A percentile compares a stretch with the other conserved stretches of the same genome.
These are phyloP conservation scores for Penicillium sp. DNA, from an alignment of 2,329 filamentous ascomycete genomes.

Conservation along the genomic window DNA sequence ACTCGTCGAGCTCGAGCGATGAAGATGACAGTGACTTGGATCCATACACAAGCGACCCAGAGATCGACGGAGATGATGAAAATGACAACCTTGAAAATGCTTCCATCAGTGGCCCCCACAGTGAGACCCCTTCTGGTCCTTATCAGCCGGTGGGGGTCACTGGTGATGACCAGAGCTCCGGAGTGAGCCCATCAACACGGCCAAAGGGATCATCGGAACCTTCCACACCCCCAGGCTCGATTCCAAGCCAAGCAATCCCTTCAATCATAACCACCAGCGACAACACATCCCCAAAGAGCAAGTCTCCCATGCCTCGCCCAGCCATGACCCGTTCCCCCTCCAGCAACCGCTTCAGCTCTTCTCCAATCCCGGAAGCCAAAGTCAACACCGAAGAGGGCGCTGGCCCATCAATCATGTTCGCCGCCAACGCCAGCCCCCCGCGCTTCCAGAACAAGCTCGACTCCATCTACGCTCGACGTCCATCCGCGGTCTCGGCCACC, in stretches of 20 bases:
- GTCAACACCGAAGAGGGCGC: conserved; percentile 60
- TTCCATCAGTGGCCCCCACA: conserved; percentile 1
- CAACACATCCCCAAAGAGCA: conserved; percentile 21
- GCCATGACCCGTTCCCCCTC: conserved; percentile 31
- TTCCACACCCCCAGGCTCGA: conserved; percentile 1
- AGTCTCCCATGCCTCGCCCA: conserved; percentile 23
- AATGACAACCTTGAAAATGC: background rate
- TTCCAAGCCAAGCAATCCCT: conserved; percentile 17
- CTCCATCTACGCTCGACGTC: conserved; percentile 40
- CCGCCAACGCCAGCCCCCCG: conserved; percentile 44
- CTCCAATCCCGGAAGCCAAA: conserved; percentile 67
- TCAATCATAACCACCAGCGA: conserved; percentile 27
- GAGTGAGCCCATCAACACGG: conserved; percentile 8
- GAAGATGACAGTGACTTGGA: conserved; percentile 42
- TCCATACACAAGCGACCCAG: conserved; percentile 39
- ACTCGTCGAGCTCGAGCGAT: conserved; percentile 47
- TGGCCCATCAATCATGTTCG: conserved; percentile 74
- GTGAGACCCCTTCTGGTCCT: conserved; percentile 1
- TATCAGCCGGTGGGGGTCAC: conserved; percentile 5
- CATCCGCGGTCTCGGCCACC: conserved; percentile 15
- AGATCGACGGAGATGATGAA: conserved; percentile 27
- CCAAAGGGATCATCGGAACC: conserved; percentile 3
- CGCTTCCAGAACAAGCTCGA: conserved; percentile 28
- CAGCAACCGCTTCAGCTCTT: conserved; percentile 62
- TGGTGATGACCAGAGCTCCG: conserved; percentile 14